Evolutionary conservation across 2,329 filamentous ascomycete genomes (phyloP).

Genomic region (Diaporthe nobilis): DNA sequence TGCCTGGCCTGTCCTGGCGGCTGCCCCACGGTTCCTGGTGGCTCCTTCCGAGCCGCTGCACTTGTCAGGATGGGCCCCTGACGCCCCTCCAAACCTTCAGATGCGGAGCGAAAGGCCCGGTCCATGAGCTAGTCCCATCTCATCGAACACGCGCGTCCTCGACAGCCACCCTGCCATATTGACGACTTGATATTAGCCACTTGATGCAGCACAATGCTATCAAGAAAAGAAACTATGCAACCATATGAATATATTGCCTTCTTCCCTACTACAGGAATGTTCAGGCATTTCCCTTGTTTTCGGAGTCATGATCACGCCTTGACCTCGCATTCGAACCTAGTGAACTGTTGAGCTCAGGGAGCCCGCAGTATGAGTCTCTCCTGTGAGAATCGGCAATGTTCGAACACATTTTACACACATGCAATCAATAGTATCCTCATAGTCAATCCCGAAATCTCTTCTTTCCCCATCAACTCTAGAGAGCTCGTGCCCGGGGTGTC

Average conservation of each 20-base stretch:
- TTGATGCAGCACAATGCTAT: background rate
- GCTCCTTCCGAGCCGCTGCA: constrained; percentile 26
- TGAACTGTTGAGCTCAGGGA: no score
- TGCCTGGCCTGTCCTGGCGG: background rate
- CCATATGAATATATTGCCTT: background rate
- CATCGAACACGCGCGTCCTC: background rate
- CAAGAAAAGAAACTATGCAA: background rate
- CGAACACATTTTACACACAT: no score
- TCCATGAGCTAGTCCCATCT: background rate
- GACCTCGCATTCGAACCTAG: no score
- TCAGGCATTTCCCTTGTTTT: no score
- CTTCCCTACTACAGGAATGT: no score
- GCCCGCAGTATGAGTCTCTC: no score
- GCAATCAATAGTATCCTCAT: no score
- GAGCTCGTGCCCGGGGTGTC: no score
- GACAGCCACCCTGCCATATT: background rate
- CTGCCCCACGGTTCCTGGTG: constrained; percentile 32
- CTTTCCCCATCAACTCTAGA: no score
- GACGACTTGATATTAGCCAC: background rate
- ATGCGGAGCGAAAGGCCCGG: constrained; percentile 24
- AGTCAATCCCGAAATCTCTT: no score
- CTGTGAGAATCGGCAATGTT: no score
- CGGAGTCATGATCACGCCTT: no score
- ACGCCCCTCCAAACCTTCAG: background rate
- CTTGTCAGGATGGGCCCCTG: constrained; percentile 21